A percentile compares a stretch with the other conserved stretches of the same genome.
These are phyloP conservation scores for Nothophytophthora sp. DNA, from an alignment of 352 stramenopile species.

Conservation along the genomic window DNA sequence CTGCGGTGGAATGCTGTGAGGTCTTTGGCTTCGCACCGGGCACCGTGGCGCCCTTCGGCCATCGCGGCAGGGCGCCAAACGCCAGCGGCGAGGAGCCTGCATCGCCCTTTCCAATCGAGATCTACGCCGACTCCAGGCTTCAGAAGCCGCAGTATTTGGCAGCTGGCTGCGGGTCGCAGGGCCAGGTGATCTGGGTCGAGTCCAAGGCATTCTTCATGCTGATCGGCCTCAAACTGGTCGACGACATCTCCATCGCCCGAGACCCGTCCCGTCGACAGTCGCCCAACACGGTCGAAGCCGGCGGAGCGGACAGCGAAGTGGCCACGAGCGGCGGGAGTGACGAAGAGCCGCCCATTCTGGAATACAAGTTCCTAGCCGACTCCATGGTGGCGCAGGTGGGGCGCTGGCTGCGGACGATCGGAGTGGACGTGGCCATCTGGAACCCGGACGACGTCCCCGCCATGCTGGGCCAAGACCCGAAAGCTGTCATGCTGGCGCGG, in stretches of 20 bases:
- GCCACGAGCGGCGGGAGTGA: background rate
- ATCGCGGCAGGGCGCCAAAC: constrained; percentile 12
- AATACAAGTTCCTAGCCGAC: constrained; percentile 73
- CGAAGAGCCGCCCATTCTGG: constrained; percentile 13
- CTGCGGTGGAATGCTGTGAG: constrained; percentile 43
- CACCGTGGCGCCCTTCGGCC: constrained; percentile 64
- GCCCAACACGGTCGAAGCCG: constrained; percentile 1
- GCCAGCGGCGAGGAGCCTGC: background rate
- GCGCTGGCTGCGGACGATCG: constrained; percentile 72
- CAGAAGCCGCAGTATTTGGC: constrained; percentile 31
- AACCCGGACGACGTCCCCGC: constrained; percentile 13
- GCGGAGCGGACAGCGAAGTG: background rate
- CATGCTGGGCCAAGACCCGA: constrained; percentile 12
- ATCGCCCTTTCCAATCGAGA: constrained; percentile 11
- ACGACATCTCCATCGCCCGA: constrained; percentile 26
- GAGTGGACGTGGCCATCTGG: constrained; percentile 71
- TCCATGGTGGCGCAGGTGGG: constrained; percentile 74
- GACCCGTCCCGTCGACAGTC: background rate
- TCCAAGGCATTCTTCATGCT: constrained; percentile 41
- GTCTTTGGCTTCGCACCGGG: constrained; percentile 67
- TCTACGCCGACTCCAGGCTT: constrained; percentile 45
- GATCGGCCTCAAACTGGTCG: constrained; percentile 29
- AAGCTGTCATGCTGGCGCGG: constrained; percentile 29
- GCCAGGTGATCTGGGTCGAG: constrained; percentile 47
- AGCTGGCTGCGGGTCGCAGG: constrained; percentile 44